phyloP scores from a whole-genome alignment of 2,329 filamentous ascomycete species.

The Claviceps sp. region DNA sequence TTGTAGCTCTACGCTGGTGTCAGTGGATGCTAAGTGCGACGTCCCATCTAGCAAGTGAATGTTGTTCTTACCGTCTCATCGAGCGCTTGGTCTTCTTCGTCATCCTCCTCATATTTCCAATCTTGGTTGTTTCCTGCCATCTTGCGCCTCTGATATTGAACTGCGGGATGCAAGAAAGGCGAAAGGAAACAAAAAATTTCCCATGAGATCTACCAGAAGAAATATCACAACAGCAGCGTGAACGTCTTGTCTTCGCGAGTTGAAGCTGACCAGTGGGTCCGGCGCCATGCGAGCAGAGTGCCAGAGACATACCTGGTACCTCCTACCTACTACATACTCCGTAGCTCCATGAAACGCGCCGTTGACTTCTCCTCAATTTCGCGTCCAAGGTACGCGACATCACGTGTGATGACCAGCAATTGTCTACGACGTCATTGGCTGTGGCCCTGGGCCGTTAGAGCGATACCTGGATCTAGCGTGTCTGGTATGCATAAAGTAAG shows the following conservation, averaged over 20 bases:
- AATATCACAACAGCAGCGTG: not conserved
- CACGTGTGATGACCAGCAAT: conserved; percentile 16
- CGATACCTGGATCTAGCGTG: not conserved
- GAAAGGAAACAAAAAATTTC: not conserved
- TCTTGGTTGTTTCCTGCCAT: conserved; percentile 26
- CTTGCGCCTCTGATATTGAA: not conserved
- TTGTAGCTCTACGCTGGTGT: conserved; percentile 57
- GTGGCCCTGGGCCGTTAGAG: not conserved
- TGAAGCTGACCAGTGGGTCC: no score
- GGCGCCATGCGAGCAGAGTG: no score
- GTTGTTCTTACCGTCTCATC: conserved; percentile 42
- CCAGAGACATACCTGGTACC: no score
- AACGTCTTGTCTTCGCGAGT: not conserved
- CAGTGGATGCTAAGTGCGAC: conserved; percentile 1
- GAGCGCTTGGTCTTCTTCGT: conserved; percentile 50
- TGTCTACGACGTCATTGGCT: conserved; percentile 16
- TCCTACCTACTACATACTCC: no score
- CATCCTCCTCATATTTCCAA: conserved; percentile 37
- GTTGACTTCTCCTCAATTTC: not conserved
- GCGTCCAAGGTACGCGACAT: conserved; percentile 14
- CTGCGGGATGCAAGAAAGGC: not conserved
- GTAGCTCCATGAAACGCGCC: not conserved
- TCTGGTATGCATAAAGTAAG: not conserved
- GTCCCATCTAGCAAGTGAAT: not conserved
- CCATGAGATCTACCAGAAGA: not conserved